Evolutionary conservation across 139 green algal species (phyloP).

Genomic region (Parachlorella kessleri): DNA sequence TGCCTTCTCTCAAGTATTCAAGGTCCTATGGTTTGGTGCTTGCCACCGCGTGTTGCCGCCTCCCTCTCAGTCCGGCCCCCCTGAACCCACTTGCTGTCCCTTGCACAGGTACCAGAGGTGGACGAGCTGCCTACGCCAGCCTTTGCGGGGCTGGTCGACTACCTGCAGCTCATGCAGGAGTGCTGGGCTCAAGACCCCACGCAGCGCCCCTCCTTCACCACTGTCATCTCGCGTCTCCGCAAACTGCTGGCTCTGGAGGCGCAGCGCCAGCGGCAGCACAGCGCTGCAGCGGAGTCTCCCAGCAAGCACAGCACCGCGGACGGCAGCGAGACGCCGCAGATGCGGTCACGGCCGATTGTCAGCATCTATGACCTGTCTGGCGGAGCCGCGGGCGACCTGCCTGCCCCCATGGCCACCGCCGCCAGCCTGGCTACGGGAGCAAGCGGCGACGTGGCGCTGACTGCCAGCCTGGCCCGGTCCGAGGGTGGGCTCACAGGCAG

Average conservation of each 20-base stretch:
- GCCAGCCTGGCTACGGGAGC: no score
- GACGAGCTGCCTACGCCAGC: slow-evolving; percentile 9
- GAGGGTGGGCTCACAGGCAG: no score
- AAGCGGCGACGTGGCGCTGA: no score
- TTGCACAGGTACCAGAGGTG: slow-evolving; percentile 9
- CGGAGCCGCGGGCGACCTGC: no score
- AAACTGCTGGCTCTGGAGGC: slow-evolving; percentile 19
- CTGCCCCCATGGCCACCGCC: no score
- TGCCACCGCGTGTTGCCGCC: no score
- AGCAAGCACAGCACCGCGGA: neutral
- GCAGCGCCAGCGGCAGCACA: neutral
- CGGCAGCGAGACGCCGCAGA: neutral
- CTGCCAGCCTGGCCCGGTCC: no score
- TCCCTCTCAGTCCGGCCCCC: no score
- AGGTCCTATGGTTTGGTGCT: no score
- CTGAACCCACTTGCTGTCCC: neutral
- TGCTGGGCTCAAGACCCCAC: slow-evolving; percentile 55
- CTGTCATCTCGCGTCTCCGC: slow-evolving; percentile 46
- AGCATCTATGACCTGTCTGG: neutral
- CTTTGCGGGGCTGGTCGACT: slow-evolving; percentile 16
- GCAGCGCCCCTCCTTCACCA: slow-evolving; percentile 60
- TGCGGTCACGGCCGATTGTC: neutral
- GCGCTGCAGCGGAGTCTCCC: neutral
- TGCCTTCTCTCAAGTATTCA: no score
- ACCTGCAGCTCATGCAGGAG: slow-evolving; percentile 21